A percentile compares a stretch with the other conserved stretches of the same genome.
phyloP scores from a whole-genome alignment of 139 green algal genomes.

The Eudorina sp. region DNA sequence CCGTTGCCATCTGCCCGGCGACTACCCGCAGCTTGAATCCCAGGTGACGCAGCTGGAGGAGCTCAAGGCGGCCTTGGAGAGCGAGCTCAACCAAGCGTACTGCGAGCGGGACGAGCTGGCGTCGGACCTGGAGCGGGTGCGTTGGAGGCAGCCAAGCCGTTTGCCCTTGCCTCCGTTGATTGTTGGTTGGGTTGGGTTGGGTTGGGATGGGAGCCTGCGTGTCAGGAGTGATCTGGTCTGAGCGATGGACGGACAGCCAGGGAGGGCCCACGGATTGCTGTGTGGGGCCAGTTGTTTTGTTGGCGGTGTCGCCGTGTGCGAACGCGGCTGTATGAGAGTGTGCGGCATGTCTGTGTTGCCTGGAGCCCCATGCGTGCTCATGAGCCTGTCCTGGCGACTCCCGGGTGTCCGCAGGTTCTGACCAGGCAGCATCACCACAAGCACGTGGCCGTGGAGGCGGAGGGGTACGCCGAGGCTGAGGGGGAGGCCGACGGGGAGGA shows the following conservation, averaged over 20 bases:
- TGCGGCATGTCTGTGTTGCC: no score
- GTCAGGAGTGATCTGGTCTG: no score
- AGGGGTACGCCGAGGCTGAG: neutral
- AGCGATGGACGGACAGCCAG: no score
- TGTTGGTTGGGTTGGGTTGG: neutral
- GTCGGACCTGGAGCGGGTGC: constrained; percentile 28
- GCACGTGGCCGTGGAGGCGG: neutral
- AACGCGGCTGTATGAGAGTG: no score
- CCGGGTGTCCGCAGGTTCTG: neutral
- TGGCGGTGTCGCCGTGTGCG: no score
- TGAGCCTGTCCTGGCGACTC: no score
- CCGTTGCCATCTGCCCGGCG: neutral
- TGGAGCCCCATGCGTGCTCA: no score
- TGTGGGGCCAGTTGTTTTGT: no score
- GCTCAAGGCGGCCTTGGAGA: constrained; percentile 43
- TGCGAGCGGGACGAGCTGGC: constrained; percentile 44
- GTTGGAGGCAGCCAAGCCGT: neutral
- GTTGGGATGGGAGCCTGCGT: no score
- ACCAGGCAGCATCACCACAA: neutral
- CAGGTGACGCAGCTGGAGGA: constrained; percentile 49
- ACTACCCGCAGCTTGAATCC: constrained; percentile 12
- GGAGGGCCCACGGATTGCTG: no score
- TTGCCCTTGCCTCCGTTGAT: neutral
- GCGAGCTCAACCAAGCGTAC: constrained; percentile 42
- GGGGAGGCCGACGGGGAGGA: neutral